Percentiles rank a stretch among this genome's conserved stretches.
phyloP scores from a whole-genome alignment of 768 basidiomycete genomes.

The Termitomyces sp. region DNA sequence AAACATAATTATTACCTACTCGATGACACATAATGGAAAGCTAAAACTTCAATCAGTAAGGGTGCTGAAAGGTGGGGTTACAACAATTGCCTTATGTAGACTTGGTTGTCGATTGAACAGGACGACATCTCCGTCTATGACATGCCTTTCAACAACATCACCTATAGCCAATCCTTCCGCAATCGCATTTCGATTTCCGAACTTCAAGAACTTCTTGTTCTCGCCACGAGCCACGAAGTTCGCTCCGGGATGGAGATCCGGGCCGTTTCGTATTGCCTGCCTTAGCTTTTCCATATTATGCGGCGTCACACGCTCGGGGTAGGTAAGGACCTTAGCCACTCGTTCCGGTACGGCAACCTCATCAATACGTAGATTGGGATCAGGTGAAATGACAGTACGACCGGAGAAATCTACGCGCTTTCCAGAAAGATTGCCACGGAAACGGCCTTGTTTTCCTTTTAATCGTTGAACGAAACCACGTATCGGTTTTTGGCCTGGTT shows the following conservation, averaged over 20 bases:
- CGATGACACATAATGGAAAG: constrained; percentile 99
- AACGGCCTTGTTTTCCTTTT: constrained; percentile 98
- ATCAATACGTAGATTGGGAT: constrained; percentile 97
- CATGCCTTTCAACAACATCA: constrained; percentile 91
- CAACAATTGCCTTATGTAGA: constrained; percentile 73
- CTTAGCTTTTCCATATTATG: constrained; percentile 82
- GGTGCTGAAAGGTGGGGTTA: not conserved
- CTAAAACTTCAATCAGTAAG: constrained; percentile 28
- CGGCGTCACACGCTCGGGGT: constrained; percentile 89
- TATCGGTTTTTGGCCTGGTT: constrained; percentile 88
- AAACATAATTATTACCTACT: constrained; percentile 33
- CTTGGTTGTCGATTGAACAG: constrained; percentile 98
- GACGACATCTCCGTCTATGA: constrained; percentile 93
- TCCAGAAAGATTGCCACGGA: constrained; percentile 95
- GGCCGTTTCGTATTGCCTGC: constrained; percentile 79
- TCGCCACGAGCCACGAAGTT: constrained; percentile 86
- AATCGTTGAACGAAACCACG: constrained; percentile 96
- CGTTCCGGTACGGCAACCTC: constrained; percentile 97
- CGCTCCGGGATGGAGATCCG: constrained; percentile 90
- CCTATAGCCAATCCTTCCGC: constrained; percentile 83
- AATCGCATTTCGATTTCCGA: constrained; percentile 73
- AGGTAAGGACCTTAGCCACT: constrained; percentile 91
- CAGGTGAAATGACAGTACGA: constrained; percentile 97
- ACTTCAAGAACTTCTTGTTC: constrained; percentile 86
- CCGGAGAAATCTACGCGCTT: constrained; percentile 99